phyloP scores from a whole-genome alignment of 805 yeast genomes.

The Candida easanensis region DNA sequence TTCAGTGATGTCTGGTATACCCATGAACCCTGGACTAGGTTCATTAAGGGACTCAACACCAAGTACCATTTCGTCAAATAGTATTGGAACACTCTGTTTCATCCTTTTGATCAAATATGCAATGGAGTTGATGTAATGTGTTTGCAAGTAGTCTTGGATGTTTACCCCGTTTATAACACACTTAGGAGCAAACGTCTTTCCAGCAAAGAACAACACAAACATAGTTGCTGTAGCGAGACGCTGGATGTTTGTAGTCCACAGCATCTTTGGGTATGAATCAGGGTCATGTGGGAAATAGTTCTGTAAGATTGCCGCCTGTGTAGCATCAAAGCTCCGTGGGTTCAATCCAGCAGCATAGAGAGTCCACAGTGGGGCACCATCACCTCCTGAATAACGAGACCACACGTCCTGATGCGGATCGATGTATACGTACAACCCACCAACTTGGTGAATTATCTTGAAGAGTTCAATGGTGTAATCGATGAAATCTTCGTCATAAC shows the following conservation, averaged over 20 bases:
- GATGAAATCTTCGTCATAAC: slow-evolving; percentile 73
- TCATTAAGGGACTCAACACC: slow-evolving; percentile 88
- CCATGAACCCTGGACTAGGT: slow-evolving; percentile 76
- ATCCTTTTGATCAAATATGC: slow-evolving; percentile 42
- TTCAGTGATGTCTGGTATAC: slow-evolving; percentile 49
- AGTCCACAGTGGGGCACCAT: slow-evolving; percentile 96
- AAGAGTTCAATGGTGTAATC: slow-evolving; percentile 65
- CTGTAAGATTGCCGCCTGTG: slow-evolving; percentile 82
- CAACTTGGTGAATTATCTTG: slow-evolving; percentile 52
- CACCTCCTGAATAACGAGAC: slow-evolving; percentile 86
- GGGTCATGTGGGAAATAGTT: slow-evolving; percentile 42
- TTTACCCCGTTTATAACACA: slow-evolving; percentile 67
- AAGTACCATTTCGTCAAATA: slow-evolving; percentile 49
- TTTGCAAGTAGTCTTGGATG: slow-evolving; percentile 76
- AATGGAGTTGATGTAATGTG: slow-evolving; percentile 57
- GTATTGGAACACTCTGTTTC: slow-evolving; percentile 38
- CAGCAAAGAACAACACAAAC: slow-evolving; percentile 86
- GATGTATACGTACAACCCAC: slow-evolving; percentile 74
- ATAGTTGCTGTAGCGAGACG: slow-evolving; percentile 73
- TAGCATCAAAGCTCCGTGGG: slow-evolving; percentile 64
- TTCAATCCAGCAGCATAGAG: slow-evolving; percentile 83
- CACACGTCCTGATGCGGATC: slow-evolving; percentile 96
- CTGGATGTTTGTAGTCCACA: slow-evolving; percentile 87
- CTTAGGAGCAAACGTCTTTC: slow-evolving; percentile 72
- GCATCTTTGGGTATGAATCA: slow-evolving; percentile 69